These are phyloP conservation scores for Isabelozyma rhagii DNA, from an alignment of 805 yeast species.

Conservation along the genomic window DNA sequence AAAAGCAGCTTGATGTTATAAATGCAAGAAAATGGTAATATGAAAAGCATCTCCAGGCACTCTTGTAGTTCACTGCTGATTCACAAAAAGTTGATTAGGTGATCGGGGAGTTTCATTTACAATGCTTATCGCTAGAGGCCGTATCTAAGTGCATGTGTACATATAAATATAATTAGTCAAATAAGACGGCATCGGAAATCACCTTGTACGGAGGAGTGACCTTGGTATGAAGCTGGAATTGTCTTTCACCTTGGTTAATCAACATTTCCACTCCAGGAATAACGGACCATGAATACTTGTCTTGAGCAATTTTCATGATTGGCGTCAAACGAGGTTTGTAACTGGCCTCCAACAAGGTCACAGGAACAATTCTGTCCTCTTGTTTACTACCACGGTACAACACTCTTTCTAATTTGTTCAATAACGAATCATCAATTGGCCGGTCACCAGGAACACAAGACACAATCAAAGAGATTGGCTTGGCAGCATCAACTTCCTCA, in stretches of 20 bases:
- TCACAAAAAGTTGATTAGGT: no score
- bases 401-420: constrained; percentile 45
- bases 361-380: constrained; percentile 37
- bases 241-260: constrained; percentile 89
- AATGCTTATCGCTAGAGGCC: no score
- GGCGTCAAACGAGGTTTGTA: constrained; percentile 89
- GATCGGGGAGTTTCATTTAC: no score
- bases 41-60: no score
- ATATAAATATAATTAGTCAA: constrained; percentile 8
- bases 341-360: constrained; percentile 83
- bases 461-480: constrained; percentile 57
- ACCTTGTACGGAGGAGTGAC: constrained; percentile 59
- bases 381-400: constrained; percentile 38
- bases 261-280: constrained; percentile 90
- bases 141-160: not conserved
- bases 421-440: constrained; percentile 55
- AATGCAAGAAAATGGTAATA: no score
- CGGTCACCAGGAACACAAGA: constrained; percentile 84
- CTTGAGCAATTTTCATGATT: constrained; percentile 72
- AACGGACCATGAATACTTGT: constrained; percentile 68
- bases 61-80: no score
- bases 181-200: constrained; percentile 58
- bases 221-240: constrained; percentile 76
- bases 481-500: constrained; percentile 44
- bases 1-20: no score